Conservation (phyloP, 768 basidiomycete species). For the Boletus vermiculosoides region DNA sequence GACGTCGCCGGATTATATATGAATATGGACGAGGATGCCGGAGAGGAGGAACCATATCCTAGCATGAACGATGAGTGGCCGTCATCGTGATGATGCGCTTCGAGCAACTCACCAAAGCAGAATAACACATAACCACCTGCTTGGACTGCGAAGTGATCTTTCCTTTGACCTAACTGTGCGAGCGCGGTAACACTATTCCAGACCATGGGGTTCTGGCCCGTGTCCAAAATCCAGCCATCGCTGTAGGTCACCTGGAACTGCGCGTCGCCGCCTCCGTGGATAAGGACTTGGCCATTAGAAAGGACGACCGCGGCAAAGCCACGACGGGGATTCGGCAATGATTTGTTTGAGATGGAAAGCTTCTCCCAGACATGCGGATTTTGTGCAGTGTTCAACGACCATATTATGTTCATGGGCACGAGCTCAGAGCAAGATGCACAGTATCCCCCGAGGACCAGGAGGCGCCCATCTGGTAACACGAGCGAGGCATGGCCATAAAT, state of each 20-base stretch:
- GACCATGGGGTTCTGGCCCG: conserved; percentile 50
- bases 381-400: conserved; percentile 59
- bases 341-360: conserved; percentile 37
- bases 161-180: conserved; percentile 57
- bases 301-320: conserved; percentile 58
- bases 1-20: conserved; percentile 46
- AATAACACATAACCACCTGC: conserved; percentile 65
- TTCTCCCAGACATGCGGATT: conserved; percentile 49
- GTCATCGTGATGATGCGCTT: neutral
- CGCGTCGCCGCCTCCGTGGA: conserved; percentile 77
- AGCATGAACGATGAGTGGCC: neutral
- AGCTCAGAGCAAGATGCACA: conserved; percentile 45
- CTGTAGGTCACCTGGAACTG: conserved; percentile 48
- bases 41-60: conserved; percentile 34
- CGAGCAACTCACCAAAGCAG: conserved; percentile 62
- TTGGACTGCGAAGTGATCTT: conserved; percentile 72
- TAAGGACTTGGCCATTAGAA: conserved; percentile 54
- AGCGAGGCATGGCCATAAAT: conserved; percentile 72
- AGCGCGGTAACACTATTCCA: conserved; percentile 58
- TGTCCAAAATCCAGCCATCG: conserved; percentile 74
- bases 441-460: conserved; percentile 78
- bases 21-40: conserved; percentile 50
- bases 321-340: conserved; percentile 57
- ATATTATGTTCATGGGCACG: conserved; percentile 58
- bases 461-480: conserved; percentile 63